Conservation (phyloP, 495 filamentous ascomycete species). For the Xylaria bambusicola region DNA sequence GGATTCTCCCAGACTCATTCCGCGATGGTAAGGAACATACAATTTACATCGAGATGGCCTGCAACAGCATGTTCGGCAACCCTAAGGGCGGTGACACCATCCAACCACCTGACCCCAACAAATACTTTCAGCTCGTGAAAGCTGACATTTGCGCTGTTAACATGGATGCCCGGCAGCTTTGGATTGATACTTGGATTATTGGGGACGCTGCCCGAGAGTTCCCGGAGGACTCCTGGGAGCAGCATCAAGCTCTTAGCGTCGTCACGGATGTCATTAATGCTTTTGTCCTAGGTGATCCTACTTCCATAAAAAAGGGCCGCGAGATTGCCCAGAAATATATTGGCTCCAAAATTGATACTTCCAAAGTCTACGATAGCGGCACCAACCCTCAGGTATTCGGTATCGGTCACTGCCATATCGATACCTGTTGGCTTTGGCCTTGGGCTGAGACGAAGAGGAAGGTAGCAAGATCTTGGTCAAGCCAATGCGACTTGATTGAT, state of each 20-base stretch:
- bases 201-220: conserved; percentile 84
- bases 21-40: conserved; percentile 82
- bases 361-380: conserved; percentile 78
- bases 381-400: conserved; percentile 76
- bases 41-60: conserved; percentile 97
- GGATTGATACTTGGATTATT: conserved; percentile 94
- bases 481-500: conserved; percentile 91
- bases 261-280: conserved; percentile 85
- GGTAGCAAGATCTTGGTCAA: conserved; percentile 93
- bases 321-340: conserved; percentile 81
- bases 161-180: conserved; percentile 76
- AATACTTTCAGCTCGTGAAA: conserved; percentile 69
- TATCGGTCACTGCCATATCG: conserved; percentile 96
- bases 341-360: conserved; percentile 76
- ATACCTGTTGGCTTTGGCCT: conserved; percentile 97
- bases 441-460: conserved; percentile 99
- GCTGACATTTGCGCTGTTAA: conserved; percentile 93
- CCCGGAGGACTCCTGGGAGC: conserved; percentile 77
- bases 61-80: conserved; percentile 98
- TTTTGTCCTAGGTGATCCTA: conserved; percentile 77
- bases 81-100: conserved; percentile 81
- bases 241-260: conserved; percentile 79
- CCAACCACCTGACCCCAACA: conserved; percentile 83
- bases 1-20: conserved; percentile 79
- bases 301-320: conserved; percentile 74